Base-by-base conservation (phyloP, 2,329 filamentous ascomycete species). In the Arthrobotrys sphaeroides region DNA sequence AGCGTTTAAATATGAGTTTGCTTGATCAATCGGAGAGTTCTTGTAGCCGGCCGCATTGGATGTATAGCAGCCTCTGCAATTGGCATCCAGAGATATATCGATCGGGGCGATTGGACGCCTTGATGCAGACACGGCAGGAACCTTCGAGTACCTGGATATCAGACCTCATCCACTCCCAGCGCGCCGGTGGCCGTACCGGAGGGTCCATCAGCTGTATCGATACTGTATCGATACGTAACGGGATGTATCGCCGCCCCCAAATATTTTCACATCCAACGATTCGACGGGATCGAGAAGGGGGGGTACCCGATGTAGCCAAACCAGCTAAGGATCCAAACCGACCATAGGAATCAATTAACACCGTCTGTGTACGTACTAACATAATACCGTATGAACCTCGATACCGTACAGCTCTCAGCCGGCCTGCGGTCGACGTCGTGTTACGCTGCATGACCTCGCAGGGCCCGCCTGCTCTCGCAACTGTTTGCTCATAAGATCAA, bases 21-120 rank as follows among this genome's bases (percentile, higher is more conserved):
- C 31, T 31, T 38, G 45, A 66, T 66, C 64, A 75, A 75, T 75
- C 72, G 64, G 72, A 69, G 64, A 60, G 5, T 75, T 69, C 72
- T 38, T 53, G 18, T 13, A 10, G 20, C 3, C n/a, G n/a, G 31
- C 31, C 7, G n/a, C n/a, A n/a, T n/a, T n/a, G n/a, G n/a, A n/a
- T 40, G 36, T 40, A 13, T 40, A 16, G 31, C 31, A 40, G 36
- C n/a, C 4, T 5, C 36, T 55, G 31, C 31, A 22, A 38, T 38
- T 38, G 13, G 16, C 22, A 55, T 33, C n/a, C n/a, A 10, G 28
- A 33, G 5, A 33, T 33, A 33, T 33, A 33, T 33, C 28, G 43
- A 12, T 45, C 33, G 24, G 57, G 66, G 55, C 66, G 43, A 70
- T 70, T 69, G 66, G 57, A 42, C 64, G 72, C 72, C 72, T 51